phyloP scores from a whole-genome alignment of 345 rosid species.

The Hevea brasiliensis region DNA sequence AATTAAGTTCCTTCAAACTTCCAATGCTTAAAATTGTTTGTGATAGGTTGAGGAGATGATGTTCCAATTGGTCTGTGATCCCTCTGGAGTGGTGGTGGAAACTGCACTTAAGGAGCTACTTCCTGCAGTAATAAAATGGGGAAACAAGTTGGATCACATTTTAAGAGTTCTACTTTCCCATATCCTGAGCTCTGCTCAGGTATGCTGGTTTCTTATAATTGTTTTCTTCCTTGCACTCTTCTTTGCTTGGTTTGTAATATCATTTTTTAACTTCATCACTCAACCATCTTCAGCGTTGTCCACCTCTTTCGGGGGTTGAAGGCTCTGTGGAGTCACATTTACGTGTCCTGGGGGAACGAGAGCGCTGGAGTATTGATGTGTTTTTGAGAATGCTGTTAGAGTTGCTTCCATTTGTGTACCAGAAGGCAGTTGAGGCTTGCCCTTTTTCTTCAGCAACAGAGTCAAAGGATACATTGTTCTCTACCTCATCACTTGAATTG shows the following conservation, averaged over 20 bases:
- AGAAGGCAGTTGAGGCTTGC: slow-evolving; percentile 74
- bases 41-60: slow-evolving; percentile 91
- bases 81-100: slow-evolving; percentile 92
- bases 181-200: slow-evolving; percentile 75
- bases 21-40: slow-evolving; percentile 33
- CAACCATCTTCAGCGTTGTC: slow-evolving; percentile 62
- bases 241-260: slow-evolving; percentile 3
- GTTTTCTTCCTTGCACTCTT: slow-evolving; percentile 8
- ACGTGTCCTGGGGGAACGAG: slow-evolving; percentile 87
- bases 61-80: slow-evolving; percentile 92
- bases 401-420: slow-evolving; percentile 67
- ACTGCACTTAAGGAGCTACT: slow-evolving; percentile 79
- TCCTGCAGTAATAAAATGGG: slow-evolving; percentile 84
- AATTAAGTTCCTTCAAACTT: slow-evolving; percentile 16
- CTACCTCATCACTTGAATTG: slow-evolving; percentile 57
- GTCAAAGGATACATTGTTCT: slow-evolving; percentile 46
- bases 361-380: slow-evolving; percentile 92
- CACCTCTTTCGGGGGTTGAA: slow-evolving; percentile 95
- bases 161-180: slow-evolving; percentile 76
- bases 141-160: slow-evolving; percentile 76
- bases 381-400: slow-evolving; percentile 77
- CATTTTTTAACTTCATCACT: slow-evolving; percentile 9
- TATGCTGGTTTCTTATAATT: slow-evolving; percentile 32
- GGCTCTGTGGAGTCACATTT: slow-evolving; percentile 90
- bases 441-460: slow-evolving; percentile 64